Conservation (phyloP, 2,329 filamentous ascomycete genomes). For the Aspergillus oerlinghausenensis region DNA sequence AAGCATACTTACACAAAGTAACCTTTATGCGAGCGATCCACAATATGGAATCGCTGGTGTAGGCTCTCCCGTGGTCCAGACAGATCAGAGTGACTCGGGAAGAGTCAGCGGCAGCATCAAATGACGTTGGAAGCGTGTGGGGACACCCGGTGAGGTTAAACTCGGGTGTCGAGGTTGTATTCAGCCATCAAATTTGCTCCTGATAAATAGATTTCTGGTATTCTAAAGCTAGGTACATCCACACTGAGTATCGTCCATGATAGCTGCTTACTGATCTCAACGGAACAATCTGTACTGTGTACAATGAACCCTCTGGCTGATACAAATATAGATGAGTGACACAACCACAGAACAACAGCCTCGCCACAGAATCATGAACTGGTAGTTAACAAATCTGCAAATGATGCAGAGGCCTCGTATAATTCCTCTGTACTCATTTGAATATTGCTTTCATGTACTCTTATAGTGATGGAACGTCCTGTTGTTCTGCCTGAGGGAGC, state of each 20-base stretch:
- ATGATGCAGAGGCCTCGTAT: not conserved
- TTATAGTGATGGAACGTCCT: not conserved
- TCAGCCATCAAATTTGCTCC: not conserved
- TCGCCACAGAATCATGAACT: not conserved
- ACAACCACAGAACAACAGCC: not conserved
- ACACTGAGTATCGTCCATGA: not conserved
- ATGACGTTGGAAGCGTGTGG: slow-evolving; percentile 4
- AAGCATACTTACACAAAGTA: not conserved
- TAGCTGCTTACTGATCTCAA: not conserved
- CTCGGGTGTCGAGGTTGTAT: not conserved
- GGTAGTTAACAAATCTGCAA: not conserved
- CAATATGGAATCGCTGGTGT: not conserved
- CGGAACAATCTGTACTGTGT: not conserved
- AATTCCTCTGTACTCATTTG: not conserved
- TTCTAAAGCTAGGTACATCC: not conserved
- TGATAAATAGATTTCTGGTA: not conserved
- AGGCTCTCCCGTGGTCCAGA: not conserved
- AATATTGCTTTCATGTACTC: not conserved
- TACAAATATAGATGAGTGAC: not conserved
- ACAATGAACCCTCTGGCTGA: not conserved
- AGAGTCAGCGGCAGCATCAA: not conserved
- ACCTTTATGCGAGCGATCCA: not conserved
- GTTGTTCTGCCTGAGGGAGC: not conserved
- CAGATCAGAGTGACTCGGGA: not conserved
- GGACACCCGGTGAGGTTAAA: slow-evolving; percentile 17